These are phyloP conservation scores for Geotrichum bryndzae DNA, from an alignment of 1,139 yeast species.

Conservation along the genomic window DNA sequence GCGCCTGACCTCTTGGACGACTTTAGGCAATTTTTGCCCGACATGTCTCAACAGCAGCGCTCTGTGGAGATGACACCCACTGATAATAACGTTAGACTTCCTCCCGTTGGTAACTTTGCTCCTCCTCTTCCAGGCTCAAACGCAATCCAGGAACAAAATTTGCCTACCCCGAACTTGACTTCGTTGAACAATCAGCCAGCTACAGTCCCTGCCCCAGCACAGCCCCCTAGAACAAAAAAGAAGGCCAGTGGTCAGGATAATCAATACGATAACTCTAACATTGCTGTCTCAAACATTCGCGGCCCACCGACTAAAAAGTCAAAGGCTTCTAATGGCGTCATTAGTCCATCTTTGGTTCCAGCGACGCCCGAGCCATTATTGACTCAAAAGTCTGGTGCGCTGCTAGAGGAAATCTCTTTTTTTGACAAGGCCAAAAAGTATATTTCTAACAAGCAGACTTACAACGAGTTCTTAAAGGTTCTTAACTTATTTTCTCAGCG, in stretches of 20 bases:
- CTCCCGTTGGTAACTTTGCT: conserved; percentile 93
- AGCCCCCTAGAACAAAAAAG: conserved; percentile 19
- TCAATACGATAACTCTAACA: conserved; percentile 26
- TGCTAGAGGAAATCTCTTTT: conserved; percentile 79
- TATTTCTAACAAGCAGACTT: conserved; percentile 82
- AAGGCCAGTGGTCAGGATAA: conserved; percentile 11
- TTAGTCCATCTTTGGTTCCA: conserved; percentile 69
- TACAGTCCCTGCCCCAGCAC: background rate
- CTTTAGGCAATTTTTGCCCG: conserved; percentile 92
- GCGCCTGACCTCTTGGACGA: conserved; percentile 94
- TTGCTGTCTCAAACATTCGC: conserved; percentile 38
- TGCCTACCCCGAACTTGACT: background rate
- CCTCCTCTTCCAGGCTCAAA: conserved; percentile 45
- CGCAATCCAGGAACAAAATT: background rate
- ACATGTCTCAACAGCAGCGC: conserved; percentile 43
- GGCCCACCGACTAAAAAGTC: conserved; percentile 22
- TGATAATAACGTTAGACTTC: conserved; percentile 48
- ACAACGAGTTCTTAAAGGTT: conserved; percentile 84
- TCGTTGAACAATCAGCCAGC: background rate
- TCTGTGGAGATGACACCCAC: conserved; percentile 13
- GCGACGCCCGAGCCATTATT: conserved; percentile 76
- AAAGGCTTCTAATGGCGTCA: conserved; percentile 5
- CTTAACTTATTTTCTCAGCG: conserved; percentile 84
- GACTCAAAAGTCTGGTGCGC: conserved; percentile 37
- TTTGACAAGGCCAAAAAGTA: conserved; percentile 90